Percentiles rank a stretch among this genome's conserved stretches.
Conservation (phyloP, 208 protist species). For the Wallacemonas sp. region DNA sequence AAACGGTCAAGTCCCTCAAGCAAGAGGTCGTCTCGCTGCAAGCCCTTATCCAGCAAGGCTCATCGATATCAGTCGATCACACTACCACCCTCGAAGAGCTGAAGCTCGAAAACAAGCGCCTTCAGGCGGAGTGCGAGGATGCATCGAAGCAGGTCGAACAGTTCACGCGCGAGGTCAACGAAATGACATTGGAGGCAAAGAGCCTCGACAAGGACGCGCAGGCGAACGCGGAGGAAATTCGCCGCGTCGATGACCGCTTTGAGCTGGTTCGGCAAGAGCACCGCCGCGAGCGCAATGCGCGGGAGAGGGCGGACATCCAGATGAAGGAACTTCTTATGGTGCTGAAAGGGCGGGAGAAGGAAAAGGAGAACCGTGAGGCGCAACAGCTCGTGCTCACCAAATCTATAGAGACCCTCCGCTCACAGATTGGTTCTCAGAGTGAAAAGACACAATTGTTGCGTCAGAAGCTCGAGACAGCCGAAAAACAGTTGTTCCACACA, state of each 20-base stretch:
- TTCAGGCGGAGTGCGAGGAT: slow-evolving; percentile 91
- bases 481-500: slow-evolving; percentile 86
- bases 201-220: slow-evolving; percentile 51
- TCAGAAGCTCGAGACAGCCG: slow-evolving; percentile 90
- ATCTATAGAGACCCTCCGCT: slow-evolving; percentile 38
- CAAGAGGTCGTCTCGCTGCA: slow-evolving; percentile 94
- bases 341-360: slow-evolving; percentile 64
- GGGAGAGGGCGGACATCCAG: slow-evolving; percentile 92
- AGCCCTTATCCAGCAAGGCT: slow-evolving; percentile 93
- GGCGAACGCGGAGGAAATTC: slow-evolving; percentile 53
- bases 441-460: slow-evolving; percentile 50
- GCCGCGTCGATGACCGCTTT: slow-evolving; percentile 56
- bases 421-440: slow-evolving; percentile 67
- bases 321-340: slow-evolving; percentile 78
- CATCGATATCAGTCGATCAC: slow-evolving; percentile 88
- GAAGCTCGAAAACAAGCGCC: slow-evolving; percentile 93
- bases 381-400: slow-evolving; percentile 25
- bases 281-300: slow-evolving; percentile 84
- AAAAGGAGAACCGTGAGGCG: slow-evolving; percentile 50
- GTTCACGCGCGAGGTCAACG: slow-evolving; percentile 59
- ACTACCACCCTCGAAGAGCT: slow-evolving; percentile 95
- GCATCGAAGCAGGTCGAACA: slow-evolving; percentile 90
- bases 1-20: slow-evolving; percentile 96
- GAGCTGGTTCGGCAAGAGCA: slow-evolving; percentile 69
- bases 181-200: slow-evolving; percentile 46